Evolutionary conservation across 192 early-diverging fungal species (phyloP), one percentile per base, ranked within the genome.

Genomic region (Mortierella antarctica): DNA sequence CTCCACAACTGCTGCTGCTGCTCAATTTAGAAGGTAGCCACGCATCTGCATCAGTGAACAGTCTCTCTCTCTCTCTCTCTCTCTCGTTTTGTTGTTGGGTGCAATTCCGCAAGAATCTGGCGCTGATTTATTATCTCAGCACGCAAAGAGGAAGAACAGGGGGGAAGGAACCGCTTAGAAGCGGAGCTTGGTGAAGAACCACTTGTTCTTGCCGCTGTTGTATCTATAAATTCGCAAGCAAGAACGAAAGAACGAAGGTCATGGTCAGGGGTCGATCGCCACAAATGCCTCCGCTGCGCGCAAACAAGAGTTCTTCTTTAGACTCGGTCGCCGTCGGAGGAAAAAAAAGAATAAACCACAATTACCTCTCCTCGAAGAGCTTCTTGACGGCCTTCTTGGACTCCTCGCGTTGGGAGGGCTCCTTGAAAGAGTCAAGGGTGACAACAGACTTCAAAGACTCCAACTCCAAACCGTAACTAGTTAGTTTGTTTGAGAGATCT

Each of bases 101-200:
- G 14, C 42, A 11, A 11, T 18, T 42, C 9, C 42, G 61, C 61
- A 50, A 62, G 53, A 62, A 8, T n/a, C 44, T 62, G 46, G 46
- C 13, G 61, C 47, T 45, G 59, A 48, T 65, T 65, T 65, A 65
- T 65, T 65, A 15, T 15, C 15, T 40, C 6, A 13, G 41, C 57
- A 58, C 7, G 41, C 23, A 58, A 10, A 21, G 57, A 58, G 15
- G 41, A 15, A 58, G 23, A 58, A 39, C 23, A 40, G 23, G 15
- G 41, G 50, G 12, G n/a, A 51, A 51, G 55, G 21, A 20, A 17
- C 48, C 47, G 46, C 13, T 94, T 93, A 95, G 92, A 95, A 96
- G 82, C 93, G 90, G 74, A 99, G 95, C 93, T 99, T 99, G 89
- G 93, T 93, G 91, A 99, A 99, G 96, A 99, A 99, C 98, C 98